Conservation (phyloP, 2,329 filamentous ascomycete genomes). For the Clonostachys sp. region DNA sequence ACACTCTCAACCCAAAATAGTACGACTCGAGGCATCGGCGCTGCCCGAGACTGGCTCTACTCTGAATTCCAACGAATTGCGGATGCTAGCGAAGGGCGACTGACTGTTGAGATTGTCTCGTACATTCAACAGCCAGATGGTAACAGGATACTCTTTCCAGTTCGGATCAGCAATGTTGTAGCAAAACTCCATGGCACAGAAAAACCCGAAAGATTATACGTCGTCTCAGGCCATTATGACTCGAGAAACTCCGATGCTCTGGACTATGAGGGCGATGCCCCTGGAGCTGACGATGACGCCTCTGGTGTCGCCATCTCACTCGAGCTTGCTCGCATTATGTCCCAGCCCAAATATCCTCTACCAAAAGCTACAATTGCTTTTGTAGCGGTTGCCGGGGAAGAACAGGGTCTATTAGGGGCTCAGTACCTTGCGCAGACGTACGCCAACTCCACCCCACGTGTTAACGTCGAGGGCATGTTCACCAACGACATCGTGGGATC, state of each 20-base stretch:
- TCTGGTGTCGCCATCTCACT: slow-evolving; percentile 46
- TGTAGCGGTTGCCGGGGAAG: slow-evolving; percentile 52
- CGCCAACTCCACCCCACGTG: slow-evolving; percentile 33
- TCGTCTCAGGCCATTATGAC: slow-evolving; percentile 53
- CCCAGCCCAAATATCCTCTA: slow-evolving; percentile 32
- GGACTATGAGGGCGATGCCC: slow-evolving; percentile 46
- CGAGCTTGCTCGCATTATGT: slow-evolving; percentile 48
- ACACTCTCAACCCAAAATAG: slow-evolving; percentile 48
- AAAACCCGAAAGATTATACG: slow-evolving; percentile 42
- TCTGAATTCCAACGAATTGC: slow-evolving; percentile 43
- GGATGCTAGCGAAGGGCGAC: slow-evolving; percentile 37
- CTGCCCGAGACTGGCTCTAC: slow-evolving; percentile 52
- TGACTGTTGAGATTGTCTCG: slow-evolving; percentile 42
- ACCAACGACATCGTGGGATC: slow-evolving; percentile 55
- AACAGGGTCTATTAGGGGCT: slow-evolving; percentile 49
- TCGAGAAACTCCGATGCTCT: slow-evolving; percentile 42
- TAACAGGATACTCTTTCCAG: slow-evolving; percentile 41
- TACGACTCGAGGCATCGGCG: slow-evolving; percentile 46
- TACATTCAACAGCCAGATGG: slow-evolving; percentile 43
- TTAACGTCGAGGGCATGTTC: slow-evolving; percentile 52
- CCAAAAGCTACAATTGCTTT: slow-evolving; percentile 45
- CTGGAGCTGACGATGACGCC: slow-evolving; percentile 54
- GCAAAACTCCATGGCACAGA: slow-evolving; percentile 44
- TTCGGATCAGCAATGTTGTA: slow-evolving; percentile 47
- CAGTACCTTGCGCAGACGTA: slow-evolving; percentile 46